phyloP scores from a whole-genome alignment of 768 basidiomycete genomes.

The Solioccasus polychromus region DNA sequence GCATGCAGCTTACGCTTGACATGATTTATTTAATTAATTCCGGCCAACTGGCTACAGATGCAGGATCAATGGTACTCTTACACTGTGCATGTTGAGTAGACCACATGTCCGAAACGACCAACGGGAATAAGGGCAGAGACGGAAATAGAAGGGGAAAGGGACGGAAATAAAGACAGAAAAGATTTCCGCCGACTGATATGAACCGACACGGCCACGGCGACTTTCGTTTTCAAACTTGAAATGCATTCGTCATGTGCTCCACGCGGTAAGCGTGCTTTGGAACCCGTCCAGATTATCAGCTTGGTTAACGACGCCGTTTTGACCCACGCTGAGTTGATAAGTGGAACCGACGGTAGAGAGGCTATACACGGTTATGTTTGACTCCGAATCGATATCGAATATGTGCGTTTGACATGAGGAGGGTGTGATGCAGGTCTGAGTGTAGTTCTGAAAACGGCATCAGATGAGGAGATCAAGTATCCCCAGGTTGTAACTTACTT shows the following conservation, averaged over 20 bases:
- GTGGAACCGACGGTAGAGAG: slow-evolving; percentile 44
- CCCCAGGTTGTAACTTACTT: slow-evolving; percentile 19
- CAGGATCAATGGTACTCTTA: too few species aligned
- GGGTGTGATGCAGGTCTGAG: slow-evolving; percentile 33
- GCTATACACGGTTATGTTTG: slow-evolving; percentile 39
- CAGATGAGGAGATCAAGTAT: neutral
- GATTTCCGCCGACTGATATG: too few species aligned
- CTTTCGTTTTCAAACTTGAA: too few species aligned
- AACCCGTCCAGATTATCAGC: slow-evolving; percentile 40
- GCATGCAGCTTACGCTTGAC: too few species aligned
- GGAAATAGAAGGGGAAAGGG: too few species aligned
- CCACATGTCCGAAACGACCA: too few species aligned
- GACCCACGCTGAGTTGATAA: slow-evolving; percentile 39
- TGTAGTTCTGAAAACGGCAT: slow-evolving; percentile 33
- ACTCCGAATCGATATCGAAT: slow-evolving; percentile 38
- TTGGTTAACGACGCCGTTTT: slow-evolving; percentile 32
- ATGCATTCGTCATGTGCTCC: slow-evolving; percentile 21
- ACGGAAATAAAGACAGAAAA: too few species aligned
- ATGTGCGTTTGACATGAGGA: slow-evolving; percentile 42
- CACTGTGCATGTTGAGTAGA: too few species aligned
- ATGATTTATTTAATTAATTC: too few species aligned
- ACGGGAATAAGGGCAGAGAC: too few species aligned
- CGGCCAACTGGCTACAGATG: too few species aligned
- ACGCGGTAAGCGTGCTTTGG: slow-evolving; percentile 35
- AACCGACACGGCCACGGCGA: too few species aligned